These are phyloP conservation scores for Dicorynia guianensis DNA, from an alignment of 306 rosid species.

Conservation along the genomic window DNA sequence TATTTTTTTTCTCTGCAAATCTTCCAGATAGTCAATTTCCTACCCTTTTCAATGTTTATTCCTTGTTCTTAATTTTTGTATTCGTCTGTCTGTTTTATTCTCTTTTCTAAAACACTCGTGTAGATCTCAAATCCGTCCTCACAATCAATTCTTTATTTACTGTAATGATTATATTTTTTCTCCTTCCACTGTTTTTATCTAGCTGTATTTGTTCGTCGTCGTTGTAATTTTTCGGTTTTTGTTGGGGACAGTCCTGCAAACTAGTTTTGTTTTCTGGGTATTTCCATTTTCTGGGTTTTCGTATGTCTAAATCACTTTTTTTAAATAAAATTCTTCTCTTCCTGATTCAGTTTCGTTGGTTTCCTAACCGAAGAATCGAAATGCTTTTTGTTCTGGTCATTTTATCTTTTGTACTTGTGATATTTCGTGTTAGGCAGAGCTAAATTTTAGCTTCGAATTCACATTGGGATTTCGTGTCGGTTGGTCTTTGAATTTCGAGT, in stretches of 20 bases:
- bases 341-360: conserved; percentile 53
- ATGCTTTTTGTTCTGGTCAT: conserved; percentile 29
- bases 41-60: conserved; percentile 19
- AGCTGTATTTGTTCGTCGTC: conserved; percentile 55
- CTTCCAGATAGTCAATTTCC: conserved; percentile 37
- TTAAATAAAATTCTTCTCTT: conserved; percentile 30
- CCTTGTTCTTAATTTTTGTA: conserved; percentile 45
- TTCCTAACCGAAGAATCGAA: conserved; percentile 46
- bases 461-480: conserved; percentile 41
- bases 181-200: conserved; percentile 48
- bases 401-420: conserved; percentile 52
- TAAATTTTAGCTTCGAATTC: conserved; percentile 34
- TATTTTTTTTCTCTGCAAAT: neutral
- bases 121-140: conserved; percentile 48
- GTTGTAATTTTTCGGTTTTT: conserved; percentile 52
- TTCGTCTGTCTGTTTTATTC: conserved; percentile 45
- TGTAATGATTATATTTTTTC: neutral
- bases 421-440: conserved; percentile 44
- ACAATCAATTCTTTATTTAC: conserved; percentile 33
- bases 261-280: conserved; percentile 71
- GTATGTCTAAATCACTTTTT: conserved; percentile 26
- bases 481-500: conserved; percentile 37
- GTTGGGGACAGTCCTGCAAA: conserved; percentile 58
- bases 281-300: conserved; percentile 53
- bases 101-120: conserved; percentile 23